Evolutionary conservation across 306 rosid genomes (phyloP).

Genomic region (Oemleria cerasiformis): DNA sequence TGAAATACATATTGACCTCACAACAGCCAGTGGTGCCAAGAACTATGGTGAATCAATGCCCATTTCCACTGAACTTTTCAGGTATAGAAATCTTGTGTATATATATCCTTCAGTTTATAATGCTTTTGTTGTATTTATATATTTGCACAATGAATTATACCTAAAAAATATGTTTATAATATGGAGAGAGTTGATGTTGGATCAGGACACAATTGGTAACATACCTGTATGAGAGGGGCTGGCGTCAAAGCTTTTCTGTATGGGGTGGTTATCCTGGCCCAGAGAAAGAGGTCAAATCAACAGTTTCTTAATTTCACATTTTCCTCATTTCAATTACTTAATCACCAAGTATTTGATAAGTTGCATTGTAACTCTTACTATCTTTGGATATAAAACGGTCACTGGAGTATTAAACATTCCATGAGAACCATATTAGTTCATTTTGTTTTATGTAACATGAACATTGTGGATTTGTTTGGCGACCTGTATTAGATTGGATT

Average conservation of each 20-base stretch:
- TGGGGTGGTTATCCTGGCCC: slow-evolving; percentile 89
- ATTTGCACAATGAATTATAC: background rate
- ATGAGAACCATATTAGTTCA: background rate
- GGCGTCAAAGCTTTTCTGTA: slow-evolving; percentile 80
- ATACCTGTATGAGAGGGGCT: slow-evolving; percentile 91
- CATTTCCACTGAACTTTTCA: slow-evolving; percentile 70
- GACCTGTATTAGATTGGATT: no score
- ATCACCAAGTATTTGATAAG: no score
- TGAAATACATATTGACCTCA: slow-evolving; percentile 66
- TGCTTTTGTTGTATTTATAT: slow-evolving; percentile 8
- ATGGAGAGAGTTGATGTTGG: slow-evolving; percentile 30
- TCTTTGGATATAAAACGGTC: no score
- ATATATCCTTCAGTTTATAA: background rate
- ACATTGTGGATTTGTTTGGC: background rate
- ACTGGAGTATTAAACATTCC: background rate
- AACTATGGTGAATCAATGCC: slow-evolving; percentile 69
- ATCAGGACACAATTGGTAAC: slow-evolving; percentile 74
- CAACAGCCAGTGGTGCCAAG: slow-evolving; percentile 49
- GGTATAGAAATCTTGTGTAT: slow-evolving; percentile 35
- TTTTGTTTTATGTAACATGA: background rate
- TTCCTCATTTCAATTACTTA: background rate
- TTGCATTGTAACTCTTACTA: no score
- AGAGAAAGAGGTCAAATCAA: slow-evolving; percentile 73
- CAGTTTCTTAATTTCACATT: background rate
- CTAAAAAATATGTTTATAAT: slow-evolving; percentile 6